Conservation (phyloP, 169 alveolate species). For the Plasmodium gaboni region DNA sequence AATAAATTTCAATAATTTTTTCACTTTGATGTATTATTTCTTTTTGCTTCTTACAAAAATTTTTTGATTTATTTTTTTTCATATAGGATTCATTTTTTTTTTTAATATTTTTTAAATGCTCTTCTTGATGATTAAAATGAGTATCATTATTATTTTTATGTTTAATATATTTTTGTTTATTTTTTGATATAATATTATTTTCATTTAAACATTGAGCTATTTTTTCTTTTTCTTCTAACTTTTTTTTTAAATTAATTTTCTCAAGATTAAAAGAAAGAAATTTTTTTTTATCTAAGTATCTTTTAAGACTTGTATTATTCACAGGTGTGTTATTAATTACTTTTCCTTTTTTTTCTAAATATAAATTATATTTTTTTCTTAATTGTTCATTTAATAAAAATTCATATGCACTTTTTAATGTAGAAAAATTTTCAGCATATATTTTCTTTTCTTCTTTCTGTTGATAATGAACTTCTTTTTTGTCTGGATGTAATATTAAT, state of each 20-base stretch:
- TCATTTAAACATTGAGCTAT: not conserved
- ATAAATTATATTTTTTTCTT: slow-evolving; percentile 47
- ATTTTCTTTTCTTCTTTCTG: not conserved
- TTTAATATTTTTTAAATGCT: slow-evolving; percentile 34
- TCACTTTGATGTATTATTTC: not conserved
- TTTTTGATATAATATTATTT: not conserved
- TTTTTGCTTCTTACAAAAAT: not conserved
- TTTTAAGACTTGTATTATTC: slow-evolving; percentile 33
- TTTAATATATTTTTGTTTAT: not conserved
- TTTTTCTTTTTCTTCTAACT: slow-evolving; percentile 46
- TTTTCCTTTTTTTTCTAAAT: slow-evolving; percentile 18
- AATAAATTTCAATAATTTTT: slow-evolving; percentile 26
- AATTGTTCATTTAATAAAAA: slow-evolving; percentile 40
- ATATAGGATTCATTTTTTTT: slow-evolving; percentile 22
- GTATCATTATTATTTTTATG: slow-evolving; percentile 12
- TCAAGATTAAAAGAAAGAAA: slow-evolving; percentile 15
- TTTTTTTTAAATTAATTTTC: slow-evolving; percentile 16
- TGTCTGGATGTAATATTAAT: slow-evolving; percentile 59
- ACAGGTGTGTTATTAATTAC: not conserved
- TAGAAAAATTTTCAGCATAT: slow-evolving; percentile 19
- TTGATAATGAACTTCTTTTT: not conserved
- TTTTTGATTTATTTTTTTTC: not conserved
- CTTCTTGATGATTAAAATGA: not conserved
- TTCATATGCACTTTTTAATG: slow-evolving; percentile 61
- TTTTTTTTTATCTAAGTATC: slow-evolving; percentile 30